Base-by-base conservation (phyloP, 106 monocot species). In the Amphibolis antarctica region DNA sequence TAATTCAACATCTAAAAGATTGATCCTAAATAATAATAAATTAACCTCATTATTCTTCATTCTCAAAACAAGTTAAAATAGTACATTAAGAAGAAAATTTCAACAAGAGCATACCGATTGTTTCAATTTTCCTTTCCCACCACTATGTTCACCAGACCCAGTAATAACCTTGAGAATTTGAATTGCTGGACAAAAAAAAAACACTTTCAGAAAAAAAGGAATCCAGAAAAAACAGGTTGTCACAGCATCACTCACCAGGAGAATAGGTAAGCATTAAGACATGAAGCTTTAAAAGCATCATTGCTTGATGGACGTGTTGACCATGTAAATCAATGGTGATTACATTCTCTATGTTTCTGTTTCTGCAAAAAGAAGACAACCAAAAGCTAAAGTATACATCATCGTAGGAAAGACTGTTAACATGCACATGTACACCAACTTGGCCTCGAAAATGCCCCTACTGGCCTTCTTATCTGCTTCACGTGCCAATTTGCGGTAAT, bases 281-380 rank as follows among this genome's bases (percentile, higher is more conserved):
- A 73, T 90, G 96, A 71, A 84, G 72, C 76, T 98, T 98, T 65
- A 98, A 66, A 58, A 98, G 73, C 4, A 58, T 52, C 60, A 87
- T 82, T 62, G 90, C 90, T 76, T 84, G 76, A 64, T 98, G 78
- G 13, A 90, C 82, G 80, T 98, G 96, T 44, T 90, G 90, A 26
- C 96, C 96, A 66, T 98, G 90, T 62, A 98, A 77, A 75, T 98
- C 96, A 63, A 98, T 90, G 5, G 90, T 87, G 18, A 87, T 70
- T 11, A 65, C 67, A 63, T 98, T 90, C 31, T 65, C 71, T 57
- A 98, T 90, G 28, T 67, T 70, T 61, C 76, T 84, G 54, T 98
- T 98, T 69, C 96, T 90, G 90, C 71, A 82, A 26, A 60, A 24
- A 57, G 36, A 36, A 36, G 36, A 36, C 7, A 36, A n/a, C 7